Percentiles rank a stretch among this genome's conserved stretches.
Evolutionary conservation across 2,329 filamentous ascomycete species (phyloP).

Genomic region (Colletotrichum sp.): DNA sequence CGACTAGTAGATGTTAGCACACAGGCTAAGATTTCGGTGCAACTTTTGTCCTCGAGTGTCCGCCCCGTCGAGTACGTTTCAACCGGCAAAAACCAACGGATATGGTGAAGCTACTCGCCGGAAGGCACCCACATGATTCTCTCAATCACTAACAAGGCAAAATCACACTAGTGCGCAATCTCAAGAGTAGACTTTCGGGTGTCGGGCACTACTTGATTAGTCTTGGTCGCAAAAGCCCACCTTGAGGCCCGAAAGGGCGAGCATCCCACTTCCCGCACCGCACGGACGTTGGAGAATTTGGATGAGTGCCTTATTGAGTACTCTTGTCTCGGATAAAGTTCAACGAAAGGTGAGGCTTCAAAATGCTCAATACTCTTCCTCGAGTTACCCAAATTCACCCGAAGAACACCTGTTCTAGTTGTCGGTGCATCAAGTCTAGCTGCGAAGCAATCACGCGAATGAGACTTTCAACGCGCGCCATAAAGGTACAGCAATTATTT

Average conservation of each 20-base stretch:
- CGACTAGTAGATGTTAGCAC: background rate
- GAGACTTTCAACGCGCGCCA: background rate
- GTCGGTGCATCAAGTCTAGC: background rate
- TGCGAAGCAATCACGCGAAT: background rate
- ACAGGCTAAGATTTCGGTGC: background rate
- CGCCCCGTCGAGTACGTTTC: background rate
- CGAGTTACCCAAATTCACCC: background rate
- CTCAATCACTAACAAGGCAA: background rate
- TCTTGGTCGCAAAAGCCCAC: background rate
- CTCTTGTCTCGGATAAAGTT: background rate
- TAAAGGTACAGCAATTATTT: background rate
- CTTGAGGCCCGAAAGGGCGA: background rate
- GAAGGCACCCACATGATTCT: background rate
- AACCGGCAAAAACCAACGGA: background rate
- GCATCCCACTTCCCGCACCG: background rate
- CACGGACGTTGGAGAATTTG: background rate
- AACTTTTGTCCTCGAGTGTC: background rate
- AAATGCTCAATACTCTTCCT: background rate
- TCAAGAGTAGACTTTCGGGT: background rate
- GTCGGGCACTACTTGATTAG: background rate
- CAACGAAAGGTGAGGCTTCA: background rate
- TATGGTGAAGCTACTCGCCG: background rate
- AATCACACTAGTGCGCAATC: background rate
- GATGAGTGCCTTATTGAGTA: background rate
- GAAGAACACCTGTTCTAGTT: background rate